Conservation (phyloP, 345 rosid species). For the Eucalyptus leucophloia region DNA sequence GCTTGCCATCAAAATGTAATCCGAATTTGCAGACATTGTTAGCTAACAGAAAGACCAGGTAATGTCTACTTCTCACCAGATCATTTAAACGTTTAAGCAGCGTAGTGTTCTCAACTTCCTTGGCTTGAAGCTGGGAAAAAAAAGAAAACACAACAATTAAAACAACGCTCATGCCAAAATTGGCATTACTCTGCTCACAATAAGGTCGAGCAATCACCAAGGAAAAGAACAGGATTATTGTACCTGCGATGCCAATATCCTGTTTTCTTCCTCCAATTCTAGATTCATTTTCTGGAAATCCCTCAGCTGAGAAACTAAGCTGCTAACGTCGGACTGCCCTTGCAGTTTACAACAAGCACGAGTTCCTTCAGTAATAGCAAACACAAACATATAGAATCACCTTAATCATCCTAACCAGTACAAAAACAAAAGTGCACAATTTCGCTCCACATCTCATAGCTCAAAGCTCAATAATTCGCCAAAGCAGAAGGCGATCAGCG, state of each 20-base stretch:
- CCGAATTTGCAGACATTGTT: neutral
- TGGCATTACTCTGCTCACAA: neutral
- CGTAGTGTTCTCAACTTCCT: slow-evolving; percentile 42
- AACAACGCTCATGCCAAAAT: neutral
- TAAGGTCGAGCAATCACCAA: neutral
- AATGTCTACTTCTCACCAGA: slow-evolving; percentile 27
- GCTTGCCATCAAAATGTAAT: neutral
- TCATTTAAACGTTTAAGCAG: slow-evolving; percentile 50
- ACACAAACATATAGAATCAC: neutral
- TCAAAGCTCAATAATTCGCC: neutral
- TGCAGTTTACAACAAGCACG: neutral
- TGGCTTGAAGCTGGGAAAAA: slow-evolving; percentile 48
- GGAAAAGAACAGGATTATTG: neutral
- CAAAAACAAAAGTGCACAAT: neutral
- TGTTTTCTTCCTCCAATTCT: slow-evolving; percentile 65
- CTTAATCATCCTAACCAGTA: neutral
- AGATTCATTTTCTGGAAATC: slow-evolving; percentile 60
- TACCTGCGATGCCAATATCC: slow-evolving; percentile 10
- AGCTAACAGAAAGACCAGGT: neutral
- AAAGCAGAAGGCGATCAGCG: neutral
- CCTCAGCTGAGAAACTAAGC: slow-evolving; percentile 75
- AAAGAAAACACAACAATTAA: neutral
- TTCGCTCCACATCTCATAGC: neutral
- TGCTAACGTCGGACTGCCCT: slow-evolving; percentile 75
- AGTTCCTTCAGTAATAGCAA: neutral